phyloP scores from a whole-genome alignment of 192 early-diverging fungal genomes.

The Pecoramyces ruminantium region DNA sequence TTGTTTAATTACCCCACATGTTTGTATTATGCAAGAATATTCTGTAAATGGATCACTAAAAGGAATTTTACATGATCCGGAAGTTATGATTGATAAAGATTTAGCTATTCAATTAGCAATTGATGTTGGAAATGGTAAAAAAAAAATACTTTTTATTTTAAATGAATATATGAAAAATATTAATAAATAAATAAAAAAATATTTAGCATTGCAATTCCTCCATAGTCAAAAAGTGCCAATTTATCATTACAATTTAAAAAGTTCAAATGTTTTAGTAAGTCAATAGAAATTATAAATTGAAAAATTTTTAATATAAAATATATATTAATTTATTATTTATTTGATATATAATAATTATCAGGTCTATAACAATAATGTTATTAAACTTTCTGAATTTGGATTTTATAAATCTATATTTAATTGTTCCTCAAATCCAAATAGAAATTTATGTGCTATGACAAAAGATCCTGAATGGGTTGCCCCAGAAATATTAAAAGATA shows the following conservation, averaged over 20 bases:
- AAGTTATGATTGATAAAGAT: conserved; percentile 13
- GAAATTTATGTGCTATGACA: background rate
- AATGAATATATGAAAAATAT: background rate
- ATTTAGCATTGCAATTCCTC: conserved; percentile 14
- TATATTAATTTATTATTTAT: too few relatives aligned
- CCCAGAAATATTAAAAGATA: background rate
- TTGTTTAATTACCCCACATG: conserved; percentile 15
- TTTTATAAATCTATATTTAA: background rate
- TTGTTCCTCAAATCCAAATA: background rate
- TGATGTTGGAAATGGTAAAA: conserved; percentile 6
- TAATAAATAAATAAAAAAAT: background rate
- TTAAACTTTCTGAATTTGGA: background rate
- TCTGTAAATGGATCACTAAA: conserved; percentile 6
- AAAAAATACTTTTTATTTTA: too few relatives aligned
- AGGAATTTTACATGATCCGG: conserved; percentile 13
- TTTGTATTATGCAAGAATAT: conserved; percentile 17
- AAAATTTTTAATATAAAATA: too few relatives aligned
- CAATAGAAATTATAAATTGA: too few relatives aligned
- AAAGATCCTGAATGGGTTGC: background rate
- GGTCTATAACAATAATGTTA: background rate
- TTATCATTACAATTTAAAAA: conserved; percentile 19
- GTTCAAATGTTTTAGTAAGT: conserved; percentile 20
- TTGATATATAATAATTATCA: too few relatives aligned
- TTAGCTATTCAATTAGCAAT: conserved; percentile 2
- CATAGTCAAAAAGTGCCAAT: conserved; percentile 17